Percentiles rank a stretch among this genome's conserved stretches.
Evolutionary conservation across 805 yeast species (phyloP).

Genomic region (Zygoascus bituminiphila): DNA sequence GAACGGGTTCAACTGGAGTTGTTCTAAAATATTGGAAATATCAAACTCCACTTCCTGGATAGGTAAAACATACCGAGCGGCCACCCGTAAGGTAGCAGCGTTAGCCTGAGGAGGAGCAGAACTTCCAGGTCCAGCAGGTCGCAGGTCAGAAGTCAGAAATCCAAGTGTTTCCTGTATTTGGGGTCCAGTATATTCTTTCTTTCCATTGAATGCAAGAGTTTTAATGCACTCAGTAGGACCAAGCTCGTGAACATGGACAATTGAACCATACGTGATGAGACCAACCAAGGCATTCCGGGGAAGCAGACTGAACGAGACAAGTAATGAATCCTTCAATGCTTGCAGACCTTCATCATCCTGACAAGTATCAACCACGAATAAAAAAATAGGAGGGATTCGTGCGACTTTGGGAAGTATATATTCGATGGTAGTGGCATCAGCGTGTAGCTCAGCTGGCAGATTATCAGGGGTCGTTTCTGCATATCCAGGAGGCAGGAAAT

Average conservation of each 20-base stretch:
- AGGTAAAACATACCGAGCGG: slow-evolving; percentile 52
- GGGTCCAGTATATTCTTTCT: slow-evolving; percentile 58
- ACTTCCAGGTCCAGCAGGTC: slow-evolving; percentile 2
- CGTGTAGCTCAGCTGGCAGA: slow-evolving; percentile 70
- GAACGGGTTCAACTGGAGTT: slow-evolving; percentile 69
- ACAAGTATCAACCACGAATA: slow-evolving; percentile 79
- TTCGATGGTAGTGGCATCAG: slow-evolving; percentile 68
- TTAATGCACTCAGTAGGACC: slow-evolving; percentile 57
- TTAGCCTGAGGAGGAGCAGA: slow-evolving; percentile 4
- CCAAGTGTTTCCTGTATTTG: slow-evolving; percentile 54
- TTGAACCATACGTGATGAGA: slow-evolving; percentile 81
- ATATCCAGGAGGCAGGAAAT: slow-evolving; percentile 78
- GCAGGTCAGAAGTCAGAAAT: slow-evolving; percentile 26
- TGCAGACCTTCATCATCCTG: slow-evolving; percentile 78
- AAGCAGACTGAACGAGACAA: slow-evolving; percentile 64
- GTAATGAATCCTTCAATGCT: slow-evolving; percentile 73
- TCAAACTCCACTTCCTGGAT: slow-evolving; percentile 69
- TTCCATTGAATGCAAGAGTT: slow-evolving; percentile 78
- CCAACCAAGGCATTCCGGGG: slow-evolving; percentile 90
- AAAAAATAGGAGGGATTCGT: slow-evolving; percentile 75
- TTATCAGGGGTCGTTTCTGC: slow-evolving; percentile 62
- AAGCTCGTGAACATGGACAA: slow-evolving; percentile 81
- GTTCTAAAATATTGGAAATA: slow-evolving; percentile 63
- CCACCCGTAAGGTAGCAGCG: slow-evolving; percentile 17
- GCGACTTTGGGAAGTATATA: slow-evolving; percentile 60